Evolutionary conservation across 768 basidiomycete genomes (phyloP).

Genomic region (Suillus subalutaceus): DNA sequence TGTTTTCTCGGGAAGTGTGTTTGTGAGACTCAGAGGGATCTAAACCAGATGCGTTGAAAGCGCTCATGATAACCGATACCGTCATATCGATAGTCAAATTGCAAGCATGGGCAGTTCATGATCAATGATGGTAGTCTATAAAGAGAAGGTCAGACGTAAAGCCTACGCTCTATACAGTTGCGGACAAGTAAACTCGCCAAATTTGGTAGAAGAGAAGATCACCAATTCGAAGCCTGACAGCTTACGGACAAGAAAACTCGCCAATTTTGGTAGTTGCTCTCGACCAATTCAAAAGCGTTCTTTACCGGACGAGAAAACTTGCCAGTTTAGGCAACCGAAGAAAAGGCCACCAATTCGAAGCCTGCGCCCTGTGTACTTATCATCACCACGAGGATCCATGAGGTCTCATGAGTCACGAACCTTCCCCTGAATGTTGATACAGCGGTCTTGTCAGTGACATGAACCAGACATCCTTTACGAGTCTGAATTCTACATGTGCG

Average conservation of each 20-base stretch:
- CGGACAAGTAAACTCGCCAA: background rate
- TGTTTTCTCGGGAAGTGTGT: background rate
- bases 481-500: background rate
- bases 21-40: background rate
- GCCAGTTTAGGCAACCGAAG: background rate
- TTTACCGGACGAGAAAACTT: background rate
- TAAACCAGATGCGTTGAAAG: background rate
- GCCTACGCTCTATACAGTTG: background rate
- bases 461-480: background rate
- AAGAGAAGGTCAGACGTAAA: slow-evolving; percentile 1
- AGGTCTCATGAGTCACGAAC: background rate
- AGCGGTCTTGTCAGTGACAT: background rate
- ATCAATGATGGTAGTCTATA: background rate
- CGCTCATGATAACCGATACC: background rate
- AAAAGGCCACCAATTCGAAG: background rate
- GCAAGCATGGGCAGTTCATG: background rate
- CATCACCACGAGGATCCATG: background rate
- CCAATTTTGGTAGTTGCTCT: background rate
- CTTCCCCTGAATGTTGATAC: background rate
- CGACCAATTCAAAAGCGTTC: background rate
- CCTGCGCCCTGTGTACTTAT: background rate
- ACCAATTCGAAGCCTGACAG: too few relatives aligned
- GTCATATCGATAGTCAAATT: background rate
- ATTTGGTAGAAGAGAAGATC: background rate
- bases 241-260: background rate